phyloP scores from a whole-genome alignment of 129 eudicot genomes.

The Flaveria bidentis region DNA sequence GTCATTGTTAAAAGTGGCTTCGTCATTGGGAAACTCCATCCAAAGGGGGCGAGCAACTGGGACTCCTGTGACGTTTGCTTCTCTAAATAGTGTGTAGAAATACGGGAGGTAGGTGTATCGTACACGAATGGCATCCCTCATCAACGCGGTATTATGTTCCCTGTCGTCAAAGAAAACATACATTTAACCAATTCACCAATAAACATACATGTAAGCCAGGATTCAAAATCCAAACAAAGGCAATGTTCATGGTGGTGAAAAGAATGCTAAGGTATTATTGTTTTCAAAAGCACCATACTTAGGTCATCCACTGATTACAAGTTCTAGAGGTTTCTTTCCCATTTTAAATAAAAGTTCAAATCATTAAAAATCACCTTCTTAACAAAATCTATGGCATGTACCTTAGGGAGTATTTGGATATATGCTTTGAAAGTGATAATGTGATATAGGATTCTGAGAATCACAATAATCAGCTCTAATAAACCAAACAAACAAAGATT shows the following conservation, averaged over 20 bases:
- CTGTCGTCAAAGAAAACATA: conserved; percentile 41
- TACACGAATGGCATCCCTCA: conserved; percentile 75
- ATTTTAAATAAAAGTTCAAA: too few relatives aligned
- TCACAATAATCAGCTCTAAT: not conserved
- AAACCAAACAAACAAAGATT: too few relatives aligned
- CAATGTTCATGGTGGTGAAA: too few relatives aligned
- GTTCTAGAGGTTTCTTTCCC: not conserved
- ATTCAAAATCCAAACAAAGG: too few relatives aligned
- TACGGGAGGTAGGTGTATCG: conserved; percentile 90
- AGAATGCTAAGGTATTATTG: too few relatives aligned
- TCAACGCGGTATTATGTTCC: conserved; percentile 78
- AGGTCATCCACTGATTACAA: too few relatives aligned
- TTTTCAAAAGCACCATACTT: too few relatives aligned
- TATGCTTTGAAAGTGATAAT: too few relatives aligned
- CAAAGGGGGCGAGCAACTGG: conserved; percentile 96
- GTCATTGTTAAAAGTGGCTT: conserved; percentile 74
- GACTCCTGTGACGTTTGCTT: conserved; percentile 76
- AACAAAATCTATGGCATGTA: too few relatives aligned
- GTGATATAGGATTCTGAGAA: not conserved
- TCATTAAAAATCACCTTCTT: too few relatives aligned
- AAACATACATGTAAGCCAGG: not conserved
- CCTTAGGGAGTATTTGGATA: too few relatives aligned
- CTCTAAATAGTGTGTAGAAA: conserved; percentile 89
- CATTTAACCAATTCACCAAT: not conserved
- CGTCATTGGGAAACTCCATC: conserved; percentile 97